phyloP scores from a whole-genome alignment of 257 asterid species.

The Rehmannia glutinosa region DNA sequence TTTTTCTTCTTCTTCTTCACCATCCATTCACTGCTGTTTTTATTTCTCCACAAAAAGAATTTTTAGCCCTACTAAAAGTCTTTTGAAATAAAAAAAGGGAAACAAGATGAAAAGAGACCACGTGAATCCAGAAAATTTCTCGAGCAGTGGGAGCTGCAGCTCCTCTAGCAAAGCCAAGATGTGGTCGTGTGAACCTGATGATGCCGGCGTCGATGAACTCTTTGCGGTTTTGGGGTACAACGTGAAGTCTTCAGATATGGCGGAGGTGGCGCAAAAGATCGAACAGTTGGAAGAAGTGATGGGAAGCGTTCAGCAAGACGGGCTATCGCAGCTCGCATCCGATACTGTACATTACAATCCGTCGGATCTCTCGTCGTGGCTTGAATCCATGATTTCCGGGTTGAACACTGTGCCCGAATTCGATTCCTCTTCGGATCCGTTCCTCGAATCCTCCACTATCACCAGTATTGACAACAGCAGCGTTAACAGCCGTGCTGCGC shows the following conservation, averaged over 20 bases:
- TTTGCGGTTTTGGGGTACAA: conserved; percentile 68
- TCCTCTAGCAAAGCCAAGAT: conserved; percentile 34
- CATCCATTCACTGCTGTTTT: not conserved
- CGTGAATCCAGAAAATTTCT: conserved; percentile 20
- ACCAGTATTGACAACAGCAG: conserved; percentile 5
- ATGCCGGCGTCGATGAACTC: conserved; percentile 50
- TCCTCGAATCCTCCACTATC: conserved; percentile 28
- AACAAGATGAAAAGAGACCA: conserved; percentile 22
- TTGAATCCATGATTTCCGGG: conserved; percentile 72
- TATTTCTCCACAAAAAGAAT: too few species aligned
- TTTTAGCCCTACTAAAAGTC: not conserved
- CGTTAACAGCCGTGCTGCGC: conserved; percentile 11
- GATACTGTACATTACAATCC: conserved; percentile 81
- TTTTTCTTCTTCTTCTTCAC: conserved; percentile 14
- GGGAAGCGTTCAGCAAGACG: conserved; percentile 35
- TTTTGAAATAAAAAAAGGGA: not conserved
- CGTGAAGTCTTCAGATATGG: conserved; percentile 63
- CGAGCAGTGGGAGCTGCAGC: conserved; percentile 27
- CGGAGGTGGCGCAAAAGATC: conserved; percentile 65
- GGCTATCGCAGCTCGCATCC: conserved; percentile 44
- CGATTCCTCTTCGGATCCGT: conserved; percentile 36
- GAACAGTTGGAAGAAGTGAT: conserved; percentile 60
- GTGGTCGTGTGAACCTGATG: conserved; percentile 42
- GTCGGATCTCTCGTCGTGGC: conserved; percentile 80
- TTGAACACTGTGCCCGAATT: conserved; percentile 42